These are phyloP conservation scores for Periconia sp. DNA, from an alignment of 2,329 filamentous ascomycete species.

Conservation along the genomic window DNA sequence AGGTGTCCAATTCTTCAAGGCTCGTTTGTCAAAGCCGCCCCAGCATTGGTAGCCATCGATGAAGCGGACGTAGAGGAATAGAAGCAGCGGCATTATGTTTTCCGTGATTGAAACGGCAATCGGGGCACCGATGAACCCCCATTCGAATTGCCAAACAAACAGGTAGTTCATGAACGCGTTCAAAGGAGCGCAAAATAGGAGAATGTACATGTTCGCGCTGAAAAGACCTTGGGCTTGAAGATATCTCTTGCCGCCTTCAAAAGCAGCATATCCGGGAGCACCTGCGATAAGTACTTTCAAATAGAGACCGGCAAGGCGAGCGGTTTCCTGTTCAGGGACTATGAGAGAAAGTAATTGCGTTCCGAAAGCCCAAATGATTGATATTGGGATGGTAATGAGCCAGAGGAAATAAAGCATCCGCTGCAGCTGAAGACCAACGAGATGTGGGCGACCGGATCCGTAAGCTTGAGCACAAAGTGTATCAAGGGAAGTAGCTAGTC, in stretches of 20 bases:
- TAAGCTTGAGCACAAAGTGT: slow-evolving; percentile 95
- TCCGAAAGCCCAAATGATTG: slow-evolving; percentile 72
- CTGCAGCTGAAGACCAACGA: slow-evolving; percentile 85
- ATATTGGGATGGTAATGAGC: slow-evolving; percentile 73
- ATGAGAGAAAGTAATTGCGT: slow-evolving; percentile 68
- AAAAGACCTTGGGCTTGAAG: slow-evolving; percentile 90
- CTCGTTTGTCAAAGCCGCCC: slow-evolving; percentile 76
- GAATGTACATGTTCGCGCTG: slow-evolving; percentile 79
- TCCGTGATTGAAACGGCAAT: slow-evolving; percentile 79
- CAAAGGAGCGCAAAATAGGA: slow-evolving; percentile 80
- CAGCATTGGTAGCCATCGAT: slow-evolving; percentile 77
- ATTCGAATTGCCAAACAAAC: slow-evolving; percentile 69
- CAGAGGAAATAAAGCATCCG: slow-evolving; percentile 81
- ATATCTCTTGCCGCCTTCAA: slow-evolving; percentile 83
- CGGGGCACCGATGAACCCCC: slow-evolving; percentile 76
- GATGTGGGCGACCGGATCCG: slow-evolving; percentile 84
- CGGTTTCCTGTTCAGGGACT: slow-evolving; percentile 74
- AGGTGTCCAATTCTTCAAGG: slow-evolving; percentile 76
- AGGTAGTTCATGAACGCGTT: slow-evolving; percentile 83
- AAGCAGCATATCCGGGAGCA: slow-evolving; percentile 76
- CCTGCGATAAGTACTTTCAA: slow-evolving; percentile 73
- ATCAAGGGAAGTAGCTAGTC: slow-evolving; percentile 88
- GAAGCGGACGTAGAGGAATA: slow-evolving; percentile 76
- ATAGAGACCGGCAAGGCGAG: slow-evolving; percentile 74
- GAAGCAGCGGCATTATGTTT: slow-evolving; percentile 72